Evolutionary conservation across 2,329 filamentous ascomycete species (phyloP), one percentile per base, ranked within the genome.

Genomic region (Zasmidium angulare): DNA sequence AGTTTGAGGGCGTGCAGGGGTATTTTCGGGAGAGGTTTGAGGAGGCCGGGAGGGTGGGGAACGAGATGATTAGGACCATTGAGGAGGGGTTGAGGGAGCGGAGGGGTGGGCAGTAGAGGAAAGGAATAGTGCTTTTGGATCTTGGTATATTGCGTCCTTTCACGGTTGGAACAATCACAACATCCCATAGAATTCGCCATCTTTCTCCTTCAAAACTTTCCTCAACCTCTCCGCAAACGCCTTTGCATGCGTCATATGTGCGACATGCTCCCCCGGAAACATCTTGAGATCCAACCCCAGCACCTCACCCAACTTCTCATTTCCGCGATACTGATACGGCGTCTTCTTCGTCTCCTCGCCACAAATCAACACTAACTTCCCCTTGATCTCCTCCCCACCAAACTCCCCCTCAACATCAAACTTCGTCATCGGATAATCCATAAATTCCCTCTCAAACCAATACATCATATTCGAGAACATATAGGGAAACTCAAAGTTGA

Each of bases 31-130:
- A 92, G 1, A 81, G 93, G 29, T 97, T 99, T 72, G 85, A 86
- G 1, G 93, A 96, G 72, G 95, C 95, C 4, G 91, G 88, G 54
- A 86, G 88, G 68, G 80, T 99, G 40, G 95, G 95, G 2, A 96
- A 97, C 73, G 89, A 93, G 74, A 99, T 99, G 95, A 96, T 99
- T 76, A 92, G 89, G 80, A 95, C 91, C 48, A 95, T 99, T 69
- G 77, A 97, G 67, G 90, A 93, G 77, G 93, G 91, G 75, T 89
- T 88, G 47, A 62, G 46, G 21, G 52, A 55, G 49, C 62, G 66
- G 55, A 68, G 56, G 22, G 11, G 22, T 3, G 48, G 20, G 48
- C 3, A 50, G 22, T 26, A 43, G 14, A 29, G 11, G 26, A 11
- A 29, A 4, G 11, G 4, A 29, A 29, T n/a, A n/a, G n/a, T n/a